These are phyloP conservation scores for Phalaenopsis equestris DNA, from an alignment of 106 monocot species.

Conservation along the genomic window DNA sequence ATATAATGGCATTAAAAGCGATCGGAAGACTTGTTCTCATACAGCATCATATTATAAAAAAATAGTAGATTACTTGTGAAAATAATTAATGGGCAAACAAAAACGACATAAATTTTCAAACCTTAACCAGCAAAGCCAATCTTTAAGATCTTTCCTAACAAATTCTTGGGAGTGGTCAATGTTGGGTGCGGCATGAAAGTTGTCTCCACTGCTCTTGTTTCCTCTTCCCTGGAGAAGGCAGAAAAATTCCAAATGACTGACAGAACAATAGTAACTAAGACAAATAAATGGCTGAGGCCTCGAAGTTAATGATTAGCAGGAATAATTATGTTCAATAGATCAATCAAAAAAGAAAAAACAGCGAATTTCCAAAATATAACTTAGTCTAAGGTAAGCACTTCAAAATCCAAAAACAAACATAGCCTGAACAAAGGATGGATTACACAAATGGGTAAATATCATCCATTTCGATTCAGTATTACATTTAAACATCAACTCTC, in stretches of 20 bases:
- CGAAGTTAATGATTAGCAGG: neutral
- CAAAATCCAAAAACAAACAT: slow-evolving; percentile 1
- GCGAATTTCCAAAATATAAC: neutral
- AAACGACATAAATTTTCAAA: slow-evolving; percentile 10
- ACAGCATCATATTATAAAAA: neutral
- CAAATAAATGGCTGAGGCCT: neutral
- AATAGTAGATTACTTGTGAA: neutral
- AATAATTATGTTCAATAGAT: neutral
- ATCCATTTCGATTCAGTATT: neutral
- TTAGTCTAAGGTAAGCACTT: neutral
- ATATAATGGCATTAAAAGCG: too few species aligned
- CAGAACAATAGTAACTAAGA: neutral
- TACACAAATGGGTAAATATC: neutral
- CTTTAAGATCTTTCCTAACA: slow-evolving; percentile 89
- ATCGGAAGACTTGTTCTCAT: too few species aligned
- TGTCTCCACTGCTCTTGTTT: slow-evolving; percentile 93
- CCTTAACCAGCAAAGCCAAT: slow-evolving; percentile 97
- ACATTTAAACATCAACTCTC: neutral
- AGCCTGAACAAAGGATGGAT: neutral
- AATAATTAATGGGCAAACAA: neutral
- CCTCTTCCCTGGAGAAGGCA: slow-evolving; percentile 63
- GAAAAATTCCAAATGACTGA: neutral
- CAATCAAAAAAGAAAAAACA: neutral
- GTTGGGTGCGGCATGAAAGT: slow-evolving; percentile 97
- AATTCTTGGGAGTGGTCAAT: slow-evolving; percentile 99